Conservation (phyloP, 345 rosid genomes). For the Eutrema japonicum region DNA sequence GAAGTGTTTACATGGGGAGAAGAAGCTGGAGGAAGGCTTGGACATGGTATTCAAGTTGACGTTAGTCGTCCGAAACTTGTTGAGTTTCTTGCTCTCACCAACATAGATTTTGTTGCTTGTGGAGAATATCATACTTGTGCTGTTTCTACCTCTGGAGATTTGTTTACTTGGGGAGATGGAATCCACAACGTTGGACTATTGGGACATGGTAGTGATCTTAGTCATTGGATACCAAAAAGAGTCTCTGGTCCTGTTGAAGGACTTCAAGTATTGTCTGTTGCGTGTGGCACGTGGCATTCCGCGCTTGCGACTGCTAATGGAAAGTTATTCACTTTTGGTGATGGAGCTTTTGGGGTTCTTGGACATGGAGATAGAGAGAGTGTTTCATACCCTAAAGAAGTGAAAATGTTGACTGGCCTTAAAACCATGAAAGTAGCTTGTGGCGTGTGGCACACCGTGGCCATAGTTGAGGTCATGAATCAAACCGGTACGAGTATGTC, state of each 20-base stretch:
- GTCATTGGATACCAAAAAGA: constrained; percentile 95
- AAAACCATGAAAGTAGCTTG: constrained; percentile 90
- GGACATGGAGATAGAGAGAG: constrained; percentile 94
- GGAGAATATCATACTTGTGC: constrained; percentile 92
- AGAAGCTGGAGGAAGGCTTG: constrained; percentile 96
- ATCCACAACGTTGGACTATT: constrained; percentile 77
- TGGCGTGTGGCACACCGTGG: constrained; percentile 96
- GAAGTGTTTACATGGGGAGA: constrained; percentile 99
- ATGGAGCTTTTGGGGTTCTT: constrained; percentile 83
- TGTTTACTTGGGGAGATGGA: constrained; percentile 96
- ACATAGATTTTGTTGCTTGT: constrained; percentile 76
- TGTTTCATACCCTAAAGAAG: constrained; percentile 74
- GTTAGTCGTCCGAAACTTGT: constrained; percentile 78
- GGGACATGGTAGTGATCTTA: constrained; percentile 81
- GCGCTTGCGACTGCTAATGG: constrained; percentile 90
- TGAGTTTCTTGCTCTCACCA: constrained; percentile 76
- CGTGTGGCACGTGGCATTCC: constrained; percentile 96
- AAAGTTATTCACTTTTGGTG: constrained; percentile 89
- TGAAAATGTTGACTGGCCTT: constrained; percentile 65
- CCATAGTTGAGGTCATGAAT: constrained; percentile 80
- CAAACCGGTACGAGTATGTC: constrained; percentile 59
- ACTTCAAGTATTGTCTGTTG: constrained; percentile 80
- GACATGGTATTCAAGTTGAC: constrained; percentile 77
- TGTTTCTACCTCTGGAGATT: constrained; percentile 77
- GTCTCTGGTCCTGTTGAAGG: constrained; percentile 87